Base-by-base conservation (phyloP, 371 early-diverging fungal genomes). In the Mucor circinelloides region DNA sequence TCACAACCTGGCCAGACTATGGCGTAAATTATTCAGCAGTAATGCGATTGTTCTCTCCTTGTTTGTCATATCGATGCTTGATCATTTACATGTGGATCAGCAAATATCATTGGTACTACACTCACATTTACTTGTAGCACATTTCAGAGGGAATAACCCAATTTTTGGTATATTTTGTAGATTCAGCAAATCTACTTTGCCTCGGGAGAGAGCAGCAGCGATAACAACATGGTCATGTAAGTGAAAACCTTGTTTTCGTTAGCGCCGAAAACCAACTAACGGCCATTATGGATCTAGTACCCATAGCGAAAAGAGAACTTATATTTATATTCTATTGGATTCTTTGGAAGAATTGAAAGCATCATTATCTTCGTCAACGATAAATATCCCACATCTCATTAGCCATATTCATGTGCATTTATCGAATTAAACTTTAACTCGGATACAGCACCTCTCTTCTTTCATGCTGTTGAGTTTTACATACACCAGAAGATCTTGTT, bases 51-150 rank as follows among this genome's bases (percentile, higher is more conserved):
- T 70, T 23, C 23, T 66, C 19, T 61, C 63, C 50, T 62, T 62
- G 30, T 70, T 70, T 63, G 23, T 66, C 8, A 66, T 54, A 38
- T 56, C 58, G 3, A 50, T 62, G 28, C 38, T 70, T 25, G 38
- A 50, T 52, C 21, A 50, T 31, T 38, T 66, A n/a, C 31, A 50
- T 42, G 42, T 25, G 57, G 66, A 66, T 66, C 66, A 70, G 34
- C 60, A 65, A 60, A 27, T 50, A 56, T 44, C 63, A 52, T 66
- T 60, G 71, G 71, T 70, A 70, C 28, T 58, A 58, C 58, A 12
- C 8, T 3, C 50, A 50, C 12, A 25, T 8, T 23, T 23, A 36
- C 36, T 13, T 23, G 50, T 25, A 44, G 23, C 50, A 50, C 50
- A 25, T 50, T 50, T 23, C 8, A 48, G 21, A 23, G 23, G 23